Evolutionary conservation across 768 basidiomycete species (phyloP).

Genomic region (Termitomyces sp.): DNA sequence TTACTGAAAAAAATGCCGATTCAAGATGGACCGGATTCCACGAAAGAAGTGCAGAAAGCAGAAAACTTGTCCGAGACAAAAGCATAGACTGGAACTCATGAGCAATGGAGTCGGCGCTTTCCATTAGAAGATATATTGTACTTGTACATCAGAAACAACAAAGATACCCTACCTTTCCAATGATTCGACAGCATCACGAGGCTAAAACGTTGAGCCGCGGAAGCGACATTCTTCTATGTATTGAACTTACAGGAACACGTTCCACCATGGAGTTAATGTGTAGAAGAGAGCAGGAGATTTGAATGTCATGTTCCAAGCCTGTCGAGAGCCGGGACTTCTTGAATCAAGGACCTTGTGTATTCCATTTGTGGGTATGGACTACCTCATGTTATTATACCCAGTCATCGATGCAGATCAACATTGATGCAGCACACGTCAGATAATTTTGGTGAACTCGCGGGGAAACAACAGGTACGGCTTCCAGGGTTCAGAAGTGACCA

Average conservation of each 20-base stretch:
- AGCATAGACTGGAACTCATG: background rate
- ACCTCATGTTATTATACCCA: background rate
- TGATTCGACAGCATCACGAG: background rate
- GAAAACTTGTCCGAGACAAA: background rate
- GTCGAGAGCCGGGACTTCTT: background rate
- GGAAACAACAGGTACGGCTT: background rate
- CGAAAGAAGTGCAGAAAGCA: conserved; percentile 1
- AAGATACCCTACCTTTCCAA: background rate
- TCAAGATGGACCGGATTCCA: conserved; percentile 16
- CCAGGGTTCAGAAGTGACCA: background rate
- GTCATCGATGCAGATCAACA: background rate
- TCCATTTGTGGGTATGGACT: background rate
- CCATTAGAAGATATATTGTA: background rate
- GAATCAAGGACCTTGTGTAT: background rate
- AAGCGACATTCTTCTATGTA: background rate
- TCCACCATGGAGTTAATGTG: background rate
- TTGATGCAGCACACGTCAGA: background rate
- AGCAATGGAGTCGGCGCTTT: background rate
- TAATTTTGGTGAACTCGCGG: background rate
- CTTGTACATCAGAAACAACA: background rate
- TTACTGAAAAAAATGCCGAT: conserved; percentile 34
- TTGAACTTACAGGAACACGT: background rate
- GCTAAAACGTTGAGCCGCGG: background rate
- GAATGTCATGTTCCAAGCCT: background rate
- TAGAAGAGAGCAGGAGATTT: background rate